Percentiles rank a stretch among this genome's conserved stretches.
phyloP scores from a whole-genome alignment of 768 basidiomycete species.

The Boletus vinaceobasis region DNA sequence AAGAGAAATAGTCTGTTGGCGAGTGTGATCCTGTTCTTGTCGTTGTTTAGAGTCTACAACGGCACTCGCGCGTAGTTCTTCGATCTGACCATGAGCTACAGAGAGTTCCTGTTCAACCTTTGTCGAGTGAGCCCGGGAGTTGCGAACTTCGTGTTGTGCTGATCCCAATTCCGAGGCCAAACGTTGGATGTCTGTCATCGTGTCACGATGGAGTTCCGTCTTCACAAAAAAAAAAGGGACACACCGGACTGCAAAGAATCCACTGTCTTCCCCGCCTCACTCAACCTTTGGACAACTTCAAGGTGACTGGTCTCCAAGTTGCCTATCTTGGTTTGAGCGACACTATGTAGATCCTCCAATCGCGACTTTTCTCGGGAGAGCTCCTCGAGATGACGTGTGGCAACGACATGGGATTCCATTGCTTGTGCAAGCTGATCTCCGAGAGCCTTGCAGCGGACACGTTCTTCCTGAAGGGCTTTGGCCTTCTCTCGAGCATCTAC shows the following conservation, averaged over 20 bases:
- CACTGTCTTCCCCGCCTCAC: conserved; percentile 2
- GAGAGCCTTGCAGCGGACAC: conserved; percentile 17
- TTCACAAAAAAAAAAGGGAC: conserved; percentile 14
- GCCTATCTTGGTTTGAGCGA: conserved; percentile 15
- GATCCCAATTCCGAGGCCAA: conserved; percentile 18
- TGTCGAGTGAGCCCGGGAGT: conserved; percentile 10
- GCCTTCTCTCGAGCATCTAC: conserved; percentile 16
- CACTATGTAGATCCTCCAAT: conserved; percentile 14
- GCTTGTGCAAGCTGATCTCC: conserved; percentile 20
- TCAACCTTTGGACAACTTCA: conserved; percentile 12
- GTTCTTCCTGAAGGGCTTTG: conserved; percentile 19
- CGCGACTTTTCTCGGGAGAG: conserved; percentile 24
- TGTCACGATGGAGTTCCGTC: conserved; percentile 28
- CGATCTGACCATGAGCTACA: conserved; percentile 19
- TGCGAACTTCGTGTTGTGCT: conserved; percentile 10
- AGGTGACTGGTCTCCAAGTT: conserved; percentile 9
- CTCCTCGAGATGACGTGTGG: conserved; percentile 15
- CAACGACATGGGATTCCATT: conserved; percentile 4
- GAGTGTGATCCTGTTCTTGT: conserved; percentile 45
- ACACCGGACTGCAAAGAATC: conserved; percentile 21
- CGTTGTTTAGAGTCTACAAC: conserved; percentile 12
- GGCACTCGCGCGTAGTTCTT: conserved; percentile 15
- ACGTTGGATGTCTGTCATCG: conserved; percentile 16
- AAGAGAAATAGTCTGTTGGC: conserved; percentile 72
- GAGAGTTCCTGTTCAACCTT: conserved; percentile 22